Base-by-base conservation (phyloP, 768 basidiomycete species). In the Agaricus subrufescens region DNA sequence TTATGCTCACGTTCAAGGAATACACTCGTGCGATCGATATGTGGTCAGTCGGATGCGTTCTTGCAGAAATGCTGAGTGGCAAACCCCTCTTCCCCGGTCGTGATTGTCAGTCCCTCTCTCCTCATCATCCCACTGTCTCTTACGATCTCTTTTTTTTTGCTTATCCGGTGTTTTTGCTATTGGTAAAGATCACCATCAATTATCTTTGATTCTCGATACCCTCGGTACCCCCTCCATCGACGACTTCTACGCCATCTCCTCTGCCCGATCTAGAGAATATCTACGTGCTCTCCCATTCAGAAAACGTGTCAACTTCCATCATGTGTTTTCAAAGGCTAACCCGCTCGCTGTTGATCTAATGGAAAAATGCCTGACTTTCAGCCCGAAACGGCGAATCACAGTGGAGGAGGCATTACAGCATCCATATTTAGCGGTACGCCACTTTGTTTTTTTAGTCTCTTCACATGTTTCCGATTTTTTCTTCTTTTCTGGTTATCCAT, bases 1-100 rank as follows among this genome's bases (percentile, higher is more conserved):
- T 98, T 59, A 98, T 98, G 96, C 80, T 98, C 37, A 96, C 93
- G 0, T 98, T 97, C 77, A 94, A 95, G 66, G 87, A 95, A 74
- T 98, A 98, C 68, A 94, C 93, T 4, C 82, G 83, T 34, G 88
- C 88, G 0, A 89, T 92, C 69, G 90, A 92, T 61, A 81, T 93
- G 67, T 94, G 91, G 91, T 85, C 84, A 57, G 89, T 92, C 19
- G 89, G 91, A 1, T 93, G 91, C 66, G 85, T 92, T 2, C 72
- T 92, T 47, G 95, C 94, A 6, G 94, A 95, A 72, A 94, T 95
- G 92, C 74, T 95, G 0, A 85, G 80, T 57, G 92, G 95, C n/a
- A 86, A 89, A 65, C 91, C 95, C 0, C 72, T 98, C 56, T 98
- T 98, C 71, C 95, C 95, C 4, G 95, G 95, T n/a, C 78, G 91